Conservation (phyloP, 768 basidiomycete genomes). For the Pisolithus microcarpus region DNA sequence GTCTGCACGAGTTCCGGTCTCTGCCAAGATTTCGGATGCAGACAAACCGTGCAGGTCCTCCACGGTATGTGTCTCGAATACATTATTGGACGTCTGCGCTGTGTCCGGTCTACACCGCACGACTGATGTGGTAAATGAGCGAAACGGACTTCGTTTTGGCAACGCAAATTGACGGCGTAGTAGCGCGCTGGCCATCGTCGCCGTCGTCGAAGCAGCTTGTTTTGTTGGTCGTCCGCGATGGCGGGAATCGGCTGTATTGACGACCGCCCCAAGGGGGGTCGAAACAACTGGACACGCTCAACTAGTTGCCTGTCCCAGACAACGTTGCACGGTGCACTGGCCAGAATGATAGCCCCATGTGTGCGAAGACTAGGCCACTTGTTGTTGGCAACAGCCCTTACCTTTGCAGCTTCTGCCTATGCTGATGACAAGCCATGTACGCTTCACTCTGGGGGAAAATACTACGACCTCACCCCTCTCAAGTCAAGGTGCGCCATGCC, state of each 20-base stretch:
- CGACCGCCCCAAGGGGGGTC: no score
- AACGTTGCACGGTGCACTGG: no score
- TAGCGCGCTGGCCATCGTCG: conserved; percentile 58
- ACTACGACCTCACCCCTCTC: conserved; percentile 62
- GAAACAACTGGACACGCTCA: no score
- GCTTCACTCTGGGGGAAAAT: conserved; percentile 44
- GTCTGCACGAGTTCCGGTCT: conserved; percentile 64
- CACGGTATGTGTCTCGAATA: conserved; percentile 64
- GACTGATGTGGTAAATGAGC: conserved; percentile 20
- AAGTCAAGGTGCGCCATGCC: conserved; percentile 41
- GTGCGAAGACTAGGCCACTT: conserved; percentile 1
- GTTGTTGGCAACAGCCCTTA: not conserved
- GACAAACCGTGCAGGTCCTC: conserved; percentile 80
- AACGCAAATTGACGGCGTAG: conserved; percentile 51
- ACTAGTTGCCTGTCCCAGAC: no score
- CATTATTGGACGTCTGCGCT: conserved; percentile 32
- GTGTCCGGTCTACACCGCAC: conserved; percentile 16
- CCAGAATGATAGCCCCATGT: conserved; percentile 3
- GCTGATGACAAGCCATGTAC: conserved; percentile 57
- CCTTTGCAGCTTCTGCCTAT: conserved; percentile 6
- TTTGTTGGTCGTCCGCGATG: conserved; percentile 7
- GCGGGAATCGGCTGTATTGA: conserved; percentile 18
- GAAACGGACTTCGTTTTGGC: conserved; percentile 23
- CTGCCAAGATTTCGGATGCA: conserved; percentile 73
- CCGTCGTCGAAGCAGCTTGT: conserved; percentile 18